Base-by-base conservation (phyloP, 805 yeast genomes). In the Cyberlindnera maritima region DNA sequence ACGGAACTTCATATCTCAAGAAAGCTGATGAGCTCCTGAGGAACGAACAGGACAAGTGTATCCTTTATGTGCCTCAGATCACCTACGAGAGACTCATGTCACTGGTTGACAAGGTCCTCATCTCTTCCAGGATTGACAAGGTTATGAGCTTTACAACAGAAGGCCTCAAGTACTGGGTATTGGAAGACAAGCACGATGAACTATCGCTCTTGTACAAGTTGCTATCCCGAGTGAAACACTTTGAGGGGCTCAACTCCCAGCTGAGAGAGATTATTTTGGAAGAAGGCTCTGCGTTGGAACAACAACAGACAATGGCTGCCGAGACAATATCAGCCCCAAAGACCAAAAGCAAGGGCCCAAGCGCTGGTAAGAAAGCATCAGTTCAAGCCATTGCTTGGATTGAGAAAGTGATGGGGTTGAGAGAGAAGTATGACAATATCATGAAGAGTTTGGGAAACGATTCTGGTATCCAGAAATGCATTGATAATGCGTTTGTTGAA, bases 311-410 rank as follows among this genome's bases (percentile, higher is more conserved):
- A 37, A 26, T 39, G 25, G 25, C 12, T 3, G 15, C 36, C 3
- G 23, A 31, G 19, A 41, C 38, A 14, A 21, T 23, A 3, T 9
- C 40, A 12, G 26, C 19, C 12, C n/a, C 46, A 35, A 43, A 26
- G 25, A 10, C 29, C 4, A 52, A 46, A 21, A 15, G 38, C 19
- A 55, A 53, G 44, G 44, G 41, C 14, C 45, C 39, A 28, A 38
- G 44, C 29, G 41, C 56, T 6, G 57, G 70, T 0, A 64, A 65
- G 40, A 55, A 61, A 53, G 55, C 61, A 43, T 58, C 48, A 64
- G 82, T 9, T 67, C 70, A 42, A 54, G 94, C 96, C 0, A 71
- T 79, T 3, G 70, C 72, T 44, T 90, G 95, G 92, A 75, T 87
- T 10, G 77, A 77, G 37, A 70, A 75, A 25, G 72, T 87, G 3